Base-by-base conservation (phyloP, 306 rosid genomes). In the Prunus fruticosa region DNA sequence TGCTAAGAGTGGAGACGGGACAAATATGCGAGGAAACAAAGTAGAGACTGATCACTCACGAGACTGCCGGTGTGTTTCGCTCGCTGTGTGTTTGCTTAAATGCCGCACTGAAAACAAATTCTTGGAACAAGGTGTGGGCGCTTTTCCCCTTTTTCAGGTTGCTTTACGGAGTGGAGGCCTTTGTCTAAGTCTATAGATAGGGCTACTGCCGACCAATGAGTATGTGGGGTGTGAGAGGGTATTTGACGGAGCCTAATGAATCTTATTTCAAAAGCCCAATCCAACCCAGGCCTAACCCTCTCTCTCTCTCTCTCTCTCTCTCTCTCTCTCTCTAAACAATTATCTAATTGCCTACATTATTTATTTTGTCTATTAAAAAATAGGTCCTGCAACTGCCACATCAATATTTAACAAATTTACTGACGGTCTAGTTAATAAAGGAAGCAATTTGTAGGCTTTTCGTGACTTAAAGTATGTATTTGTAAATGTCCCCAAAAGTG, bases 51-150 rank as follows among this genome's bases (percentile, higher is more conserved):
- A 47, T 25, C 28, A 62, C 64, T 75, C 72, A 51, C 78, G 71
- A 64, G 72, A 38, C 30, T 66, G 43, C 43, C 8, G 80, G 57
- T 76, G 67, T 76, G 49, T n/a, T 53, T 50, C 38, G 41, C 54
- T 28, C 65, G 28, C 58, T 23, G 32, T 5, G 32, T 70, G 76
- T 78, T 69, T 53, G 81, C 14, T 50, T 0, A 22, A 69, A 58
- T 69, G 75, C 69, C 70, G 57, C 75, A 47, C 19, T 20, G 46
- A 18, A 71, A 30, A 70, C 64, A 71, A 52, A 32, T 27, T 8
- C 34, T 60, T 27, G 64, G 23, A 60, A 11, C 15, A 11, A 46
- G 4, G n/a, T 5, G 19, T 7, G 27, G 52, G 64, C 60, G 52
- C 76, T 20, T 54, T 72, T 15, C 60, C 45, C 4, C 25, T 34